Conservation (phyloP, 2,329 filamentous ascomycete genomes). For the Leptoxyphium fumago region DNA sequence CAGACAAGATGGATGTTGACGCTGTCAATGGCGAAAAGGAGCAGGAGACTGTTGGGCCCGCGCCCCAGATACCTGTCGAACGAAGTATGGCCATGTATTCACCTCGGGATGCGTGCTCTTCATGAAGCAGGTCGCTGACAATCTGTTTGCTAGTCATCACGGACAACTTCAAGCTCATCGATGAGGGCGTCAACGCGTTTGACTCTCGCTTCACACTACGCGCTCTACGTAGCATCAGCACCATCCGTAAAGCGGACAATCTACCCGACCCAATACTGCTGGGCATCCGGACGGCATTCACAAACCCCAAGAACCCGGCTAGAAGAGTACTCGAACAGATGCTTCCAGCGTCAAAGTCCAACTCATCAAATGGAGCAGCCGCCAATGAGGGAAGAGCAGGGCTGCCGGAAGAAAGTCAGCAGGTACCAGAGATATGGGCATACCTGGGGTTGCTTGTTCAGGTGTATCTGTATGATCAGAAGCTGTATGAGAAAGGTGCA, state of each 20-base stretch:
- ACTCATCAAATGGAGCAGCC: constrained; percentile 8
- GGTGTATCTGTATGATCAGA: constrained; percentile 76
- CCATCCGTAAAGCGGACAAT: constrained; percentile 65
- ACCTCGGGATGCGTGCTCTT: not conserved
- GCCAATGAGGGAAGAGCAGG: constrained; percentile 2
- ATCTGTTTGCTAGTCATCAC: constrained; percentile 61
- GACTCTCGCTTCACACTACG: constrained; percentile 90
- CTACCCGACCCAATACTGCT: constrained; percentile 18
- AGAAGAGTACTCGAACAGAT: constrained; percentile 19
- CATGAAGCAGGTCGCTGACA: not conserved
- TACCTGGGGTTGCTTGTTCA: constrained; percentile 23
- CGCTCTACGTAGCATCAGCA: constrained; percentile 87
- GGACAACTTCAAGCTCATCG: constrained; percentile 79
- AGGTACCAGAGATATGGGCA: constrained; percentile 22
- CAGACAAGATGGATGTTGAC: constrained; percentile 34
- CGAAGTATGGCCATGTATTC: constrained; percentile 13
- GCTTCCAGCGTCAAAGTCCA: constrained; percentile 12
- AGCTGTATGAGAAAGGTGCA: constrained; percentile 64
- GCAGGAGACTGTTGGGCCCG: constrained; percentile 25
- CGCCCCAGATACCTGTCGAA: constrained; percentile 17
- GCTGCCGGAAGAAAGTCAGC: constrained; percentile 13
- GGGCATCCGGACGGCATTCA: constrained; percentile 20
- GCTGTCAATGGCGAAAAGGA: constrained; percentile 24
- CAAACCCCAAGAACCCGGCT: constrained; percentile 15
- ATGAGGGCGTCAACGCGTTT: constrained; percentile 82